These are phyloP conservation scores for Bidens hawaiensis DNA, from an alignment of 140 eudicot genomes.

Conservation along the genomic window DNA sequence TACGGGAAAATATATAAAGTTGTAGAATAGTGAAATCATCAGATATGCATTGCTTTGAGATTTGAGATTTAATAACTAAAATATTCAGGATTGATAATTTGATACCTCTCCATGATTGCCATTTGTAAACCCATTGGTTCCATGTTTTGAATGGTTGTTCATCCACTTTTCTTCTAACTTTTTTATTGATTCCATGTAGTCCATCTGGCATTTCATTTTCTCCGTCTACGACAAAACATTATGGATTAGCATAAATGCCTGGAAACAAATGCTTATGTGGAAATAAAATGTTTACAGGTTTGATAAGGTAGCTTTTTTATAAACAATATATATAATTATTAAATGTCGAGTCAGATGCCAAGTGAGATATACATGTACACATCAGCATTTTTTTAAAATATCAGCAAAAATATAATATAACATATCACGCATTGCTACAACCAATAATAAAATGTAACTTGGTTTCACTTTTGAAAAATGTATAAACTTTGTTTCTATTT, in stretches of 20 bases:
- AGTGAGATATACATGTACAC: not conserved
- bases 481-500: not conserved
- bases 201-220: conserved; percentile 93
- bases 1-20: too few relatives aligned
- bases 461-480: not conserved
- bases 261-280: too few relatives aligned
- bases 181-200: conserved; percentile 95
- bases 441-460: not conserved
- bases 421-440: not conserved
- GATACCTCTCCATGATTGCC: conserved; percentile 62
- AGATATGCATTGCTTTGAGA: too few relatives aligned
- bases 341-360: not conserved
- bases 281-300: too few relatives aligned
- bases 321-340: not conserved
- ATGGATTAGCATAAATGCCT: not conserved
- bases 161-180: conserved; percentile 96
- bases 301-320: too few relatives aligned
- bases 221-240: conserved; percentile 54
- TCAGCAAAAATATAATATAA: not conserved
- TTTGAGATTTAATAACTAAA: too few relatives aligned
- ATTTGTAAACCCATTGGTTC: conserved; percentile 48
- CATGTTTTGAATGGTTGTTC: conserved; percentile 62
- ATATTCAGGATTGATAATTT: conserved; percentile 12
- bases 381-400: not conserved
- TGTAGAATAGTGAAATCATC: too few relatives aligned